Base-by-base conservation (phyloP, 2,329 filamentous ascomycete species). In the Aspergillus latus region DNA sequence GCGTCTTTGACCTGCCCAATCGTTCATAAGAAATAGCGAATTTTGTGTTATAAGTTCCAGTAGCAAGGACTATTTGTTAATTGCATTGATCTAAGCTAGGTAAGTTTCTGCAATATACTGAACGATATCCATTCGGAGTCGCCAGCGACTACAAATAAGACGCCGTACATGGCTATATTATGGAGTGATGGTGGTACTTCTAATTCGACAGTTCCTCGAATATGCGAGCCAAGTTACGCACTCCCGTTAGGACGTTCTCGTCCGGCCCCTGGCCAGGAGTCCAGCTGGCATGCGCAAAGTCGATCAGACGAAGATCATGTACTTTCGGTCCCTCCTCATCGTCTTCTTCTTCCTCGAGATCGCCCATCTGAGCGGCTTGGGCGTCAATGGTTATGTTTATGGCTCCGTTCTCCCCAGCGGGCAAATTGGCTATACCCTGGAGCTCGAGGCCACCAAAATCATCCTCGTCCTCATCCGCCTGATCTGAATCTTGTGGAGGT, bases 281-380 rank as follows among this genome's bases (percentile, higher is more conserved):
- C 87, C 88, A 97, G 49, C 80, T 77, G 9, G 94, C 94, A 74
- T 99, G 94, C 1, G 94, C 94, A 80, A 99, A 99, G 72, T 99
- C 94, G 65, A 99, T 99, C 61, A 99, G 81, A 69, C 93, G 94
- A 49, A 97, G 80, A 10, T 85, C 83, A 66, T 88, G 90, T 43
- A 96, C 84, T 65, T 87, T 87, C 0, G 88, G 88, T 9, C 72
- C 68, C 58, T 76, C 72, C 54, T 80, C 78, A 2, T 85, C 82
- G 1, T 86, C 82, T 0, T 84, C 82, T 0, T 80, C 78, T 1
- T 79, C 78, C 1, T 78, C 78, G 1, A 82, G 74, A 8, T 78
- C 77, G n/a, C 77, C 75, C 32, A 76, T 73, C 16, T 73, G 73
- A 48, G 76, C 72, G 3, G 66, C 70, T 49, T 72, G 65, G 6